Evolutionary conservation across 345 rosid genomes (phyloP).

Genomic region (Heritiera littoralis): DNA sequence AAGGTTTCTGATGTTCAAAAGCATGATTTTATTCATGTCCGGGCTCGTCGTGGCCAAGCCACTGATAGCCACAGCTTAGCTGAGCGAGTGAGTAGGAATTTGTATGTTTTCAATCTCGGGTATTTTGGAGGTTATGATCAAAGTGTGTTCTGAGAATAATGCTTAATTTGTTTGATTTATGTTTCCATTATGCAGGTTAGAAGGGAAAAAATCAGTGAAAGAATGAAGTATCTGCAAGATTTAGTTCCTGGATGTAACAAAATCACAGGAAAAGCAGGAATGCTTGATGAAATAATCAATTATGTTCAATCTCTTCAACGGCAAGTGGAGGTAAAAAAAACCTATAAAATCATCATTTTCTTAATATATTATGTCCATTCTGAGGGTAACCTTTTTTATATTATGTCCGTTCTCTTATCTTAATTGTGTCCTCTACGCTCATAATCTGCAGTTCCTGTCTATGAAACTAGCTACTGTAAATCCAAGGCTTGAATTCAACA

Average conservation of each 20-base stretch:
- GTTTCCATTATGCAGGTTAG: slow-evolving; percentile 56
- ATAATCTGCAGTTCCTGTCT: slow-evolving; percentile 57
- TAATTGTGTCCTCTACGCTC: neutral
- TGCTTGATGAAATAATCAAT: slow-evolving; percentile 85
- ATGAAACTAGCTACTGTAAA: slow-evolving; percentile 71
- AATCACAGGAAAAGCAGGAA: slow-evolving; percentile 76
- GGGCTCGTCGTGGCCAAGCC: slow-evolving; percentile 98
- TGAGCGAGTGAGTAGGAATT: slow-evolving; percentile 71
- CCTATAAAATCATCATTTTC: neutral
- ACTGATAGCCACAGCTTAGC: slow-evolving; percentile 99
- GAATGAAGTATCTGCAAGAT: slow-evolving; percentile 83
- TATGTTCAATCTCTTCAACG: slow-evolving; percentile 81
- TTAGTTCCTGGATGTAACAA: slow-evolving; percentile 78
- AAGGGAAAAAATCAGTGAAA: slow-evolving; percentile 80
- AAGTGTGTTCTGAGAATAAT: neutral
- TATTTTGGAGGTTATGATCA: neutral
- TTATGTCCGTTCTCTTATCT: neutral
- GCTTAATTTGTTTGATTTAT: neutral
- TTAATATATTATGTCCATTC: neutral
- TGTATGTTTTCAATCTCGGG: neutral
- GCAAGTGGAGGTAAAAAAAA: slow-evolving; percentile 62
- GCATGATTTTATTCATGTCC: slow-evolving; percentile 88
- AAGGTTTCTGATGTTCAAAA: slow-evolving; percentile 63
- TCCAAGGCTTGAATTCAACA: slow-evolving; percentile 56
- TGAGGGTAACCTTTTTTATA: too few species aligned